These are phyloP conservation scores for Funneliformis geosporum DNA, from an alignment of 192 early-diverging fungal species.

Conservation along the genomic window DNA sequence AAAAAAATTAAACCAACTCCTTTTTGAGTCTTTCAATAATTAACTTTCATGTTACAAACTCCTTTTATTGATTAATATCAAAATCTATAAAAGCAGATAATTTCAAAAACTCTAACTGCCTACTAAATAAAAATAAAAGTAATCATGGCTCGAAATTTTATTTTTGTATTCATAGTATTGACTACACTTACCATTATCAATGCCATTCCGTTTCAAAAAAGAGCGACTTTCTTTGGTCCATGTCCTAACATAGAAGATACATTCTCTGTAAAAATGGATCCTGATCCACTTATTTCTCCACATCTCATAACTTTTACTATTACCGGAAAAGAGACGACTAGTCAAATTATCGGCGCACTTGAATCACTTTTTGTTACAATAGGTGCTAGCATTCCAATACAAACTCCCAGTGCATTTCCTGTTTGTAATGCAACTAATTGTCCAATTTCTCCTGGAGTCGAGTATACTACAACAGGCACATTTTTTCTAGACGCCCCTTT, in stretches of 20 bases:
- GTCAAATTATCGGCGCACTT: slow-evolving; percentile 12
- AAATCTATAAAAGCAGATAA: slow-evolving; percentile 15
- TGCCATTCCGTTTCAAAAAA: slow-evolving; percentile 11
- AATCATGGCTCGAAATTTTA: slow-evolving; percentile 20
- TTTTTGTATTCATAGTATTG: slow-evolving; percentile 16
- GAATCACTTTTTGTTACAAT: slow-evolving; percentile 10
- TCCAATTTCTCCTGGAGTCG: neutral
- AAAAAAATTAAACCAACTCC: neutral
- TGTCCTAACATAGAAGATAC: slow-evolving; percentile 16
- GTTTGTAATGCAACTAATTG: slow-evolving; percentile 6
- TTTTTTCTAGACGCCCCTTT: neutral
- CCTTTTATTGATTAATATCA: slow-evolving; percentile 20
- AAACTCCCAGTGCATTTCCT: slow-evolving; percentile 4
- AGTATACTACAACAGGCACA: slow-evolving; percentile 7
- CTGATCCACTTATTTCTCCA: slow-evolving; percentile 12
- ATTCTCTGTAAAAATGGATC: slow-evolving; percentile 21
- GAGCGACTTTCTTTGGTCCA: slow-evolving; percentile 8
- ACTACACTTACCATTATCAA: slow-evolving; percentile 10
- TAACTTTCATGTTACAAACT: slow-evolving; percentile 18
- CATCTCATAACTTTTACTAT: slow-evolving; percentile 16
- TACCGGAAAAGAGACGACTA: neutral
- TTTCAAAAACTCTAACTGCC: neutral
- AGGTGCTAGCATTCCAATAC: neutral
- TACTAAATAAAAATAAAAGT: neutral
- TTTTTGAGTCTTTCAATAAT: slow-evolving; percentile 17